phyloP scores from a whole-genome alignment of 2,329 filamentous ascomycete species.

The Ascochyta fabae region DNA sequence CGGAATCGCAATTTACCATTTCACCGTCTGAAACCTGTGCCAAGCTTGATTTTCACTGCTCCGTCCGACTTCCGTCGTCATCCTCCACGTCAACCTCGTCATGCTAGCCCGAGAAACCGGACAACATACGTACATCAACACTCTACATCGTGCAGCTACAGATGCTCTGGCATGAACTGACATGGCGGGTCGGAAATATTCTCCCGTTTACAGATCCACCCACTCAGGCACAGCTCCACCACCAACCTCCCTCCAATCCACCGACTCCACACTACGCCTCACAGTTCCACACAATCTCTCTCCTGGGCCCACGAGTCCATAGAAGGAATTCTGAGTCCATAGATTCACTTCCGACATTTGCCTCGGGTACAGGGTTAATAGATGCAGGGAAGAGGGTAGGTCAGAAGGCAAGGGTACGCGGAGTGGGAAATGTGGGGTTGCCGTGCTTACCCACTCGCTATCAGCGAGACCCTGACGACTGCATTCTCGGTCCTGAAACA shows the following conservation, averaged over 20 bases:
- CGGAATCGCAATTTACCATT: conserved; percentile 12
- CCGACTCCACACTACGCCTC: conserved; percentile 3
- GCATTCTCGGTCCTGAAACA: conserved; percentile 5
- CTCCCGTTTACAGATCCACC: not conserved
- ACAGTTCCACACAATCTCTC: not conserved
- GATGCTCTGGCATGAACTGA: conserved; percentile 1
- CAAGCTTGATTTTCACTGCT: not conserved
- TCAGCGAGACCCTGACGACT: not conserved
- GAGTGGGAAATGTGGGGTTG: conserved; percentile 9
- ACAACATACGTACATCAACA: not conserved
- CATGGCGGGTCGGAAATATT: conserved; percentile 1
- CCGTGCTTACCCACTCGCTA: not conserved
- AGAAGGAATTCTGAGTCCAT: not conserved
- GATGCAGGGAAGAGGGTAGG: conserved; percentile 4
- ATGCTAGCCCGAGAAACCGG: not conserved
- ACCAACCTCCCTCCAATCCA: not conserved
- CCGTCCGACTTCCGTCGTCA: not conserved
- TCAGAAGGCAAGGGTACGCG: not conserved
- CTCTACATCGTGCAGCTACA: conserved; percentile 5
- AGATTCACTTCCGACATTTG: not conserved
- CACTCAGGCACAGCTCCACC: not conserved
- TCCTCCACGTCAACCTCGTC: not conserved
- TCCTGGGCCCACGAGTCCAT: not conserved
- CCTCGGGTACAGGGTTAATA: not conserved
- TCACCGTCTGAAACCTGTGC: conserved; percentile 1